Base-by-base conservation (phyloP, 1,284 basidiomycete genomes). In the Uromyces viciae-fabae region DNA sequence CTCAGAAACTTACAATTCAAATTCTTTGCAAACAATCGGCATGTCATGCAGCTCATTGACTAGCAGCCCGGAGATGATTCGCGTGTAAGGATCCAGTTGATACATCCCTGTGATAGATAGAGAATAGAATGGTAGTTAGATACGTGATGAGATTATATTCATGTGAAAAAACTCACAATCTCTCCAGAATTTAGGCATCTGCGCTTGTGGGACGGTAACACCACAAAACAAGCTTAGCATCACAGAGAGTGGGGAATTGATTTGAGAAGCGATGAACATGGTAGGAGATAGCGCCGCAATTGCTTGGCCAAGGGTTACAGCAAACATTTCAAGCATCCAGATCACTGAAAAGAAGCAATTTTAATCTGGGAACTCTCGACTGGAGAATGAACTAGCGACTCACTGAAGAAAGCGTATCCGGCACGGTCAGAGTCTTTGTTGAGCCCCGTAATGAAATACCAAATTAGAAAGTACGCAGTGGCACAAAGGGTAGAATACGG, bases 401-500 rank as follows among this genome's bases (percentile, higher is more conserved):
- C 33, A 79, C 77, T 81, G 43, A 81, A 42, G 46, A 73, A 81
- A 11, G 78, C 69, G 56, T 66, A 81, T 4, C 78, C 78, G 2
- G 78, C 78, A 11, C 71, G 38, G 52, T 74, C 49, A 17, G 54
- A 36, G 5, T 33, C 42, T 17, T 9, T 66, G 40, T 74, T 64
- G 31, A 81, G 66, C 19, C 78, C 78, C 19, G 43, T 25, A n/a
- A 56, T 71, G 36, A 66, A 75, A 42, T 75, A 69, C 71, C 80
- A 69, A 28, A 88, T 86, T 42, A 91, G 88, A 91, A 91, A 94
- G 87, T 94, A 95, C 0, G 91, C 88, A 75, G 91, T 85, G 0
- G 90, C 91, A 82, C 92, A 94, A 3, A 92, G 83, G 17, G 92
- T 85, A 36, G 84, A 69, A 86, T 93, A 92, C 0, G 92, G 94